Percentiles rank a stretch among this genome's conserved stretches.
Conservation (phyloP, 345 rosid species). For the Salix exigua region DNA sequence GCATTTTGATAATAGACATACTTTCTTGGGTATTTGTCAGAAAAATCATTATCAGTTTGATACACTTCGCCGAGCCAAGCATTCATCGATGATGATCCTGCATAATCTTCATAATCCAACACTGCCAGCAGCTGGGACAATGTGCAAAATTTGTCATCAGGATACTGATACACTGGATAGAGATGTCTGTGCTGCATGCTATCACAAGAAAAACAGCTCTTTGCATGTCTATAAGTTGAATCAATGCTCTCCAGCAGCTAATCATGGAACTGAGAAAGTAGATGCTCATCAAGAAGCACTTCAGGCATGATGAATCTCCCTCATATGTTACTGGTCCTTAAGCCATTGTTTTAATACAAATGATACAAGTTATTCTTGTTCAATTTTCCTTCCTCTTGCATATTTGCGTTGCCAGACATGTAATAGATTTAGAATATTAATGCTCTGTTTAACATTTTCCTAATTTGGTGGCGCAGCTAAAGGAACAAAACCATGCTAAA, state of each 20-base stretch:
- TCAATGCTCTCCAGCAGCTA: conserved; percentile 12
- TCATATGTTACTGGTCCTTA: background rate
- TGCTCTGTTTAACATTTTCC: background rate
- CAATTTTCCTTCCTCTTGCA: background rate
- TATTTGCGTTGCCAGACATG: background rate
- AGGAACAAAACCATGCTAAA: background rate
- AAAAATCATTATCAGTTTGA: conserved; percentile 52
- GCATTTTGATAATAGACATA: conserved; percentile 50
- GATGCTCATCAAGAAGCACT: background rate
- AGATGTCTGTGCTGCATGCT: conserved; percentile 44
- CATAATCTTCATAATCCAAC: conserved; percentile 42
- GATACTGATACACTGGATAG: conserved; percentile 16
- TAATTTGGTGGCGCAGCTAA: conserved; percentile 22
- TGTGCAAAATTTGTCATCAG: conserved; percentile 41
- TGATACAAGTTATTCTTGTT: background rate
- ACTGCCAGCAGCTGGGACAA: background rate
- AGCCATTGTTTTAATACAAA: background rate
- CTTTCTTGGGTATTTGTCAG: conserved; percentile 55
- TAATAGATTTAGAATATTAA: too few species aligned
- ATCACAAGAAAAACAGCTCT: conserved; percentile 11
- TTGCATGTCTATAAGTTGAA: conserved; percentile 27
- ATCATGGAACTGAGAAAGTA: conserved; percentile 1
- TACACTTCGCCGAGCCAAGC: conserved; percentile 64
- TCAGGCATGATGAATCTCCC: background rate
- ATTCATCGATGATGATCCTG: conserved; percentile 76